Conservation (phyloP, 495 filamentous ascomycete species). For the Umbilicaria muhlenbergii region DNA sequence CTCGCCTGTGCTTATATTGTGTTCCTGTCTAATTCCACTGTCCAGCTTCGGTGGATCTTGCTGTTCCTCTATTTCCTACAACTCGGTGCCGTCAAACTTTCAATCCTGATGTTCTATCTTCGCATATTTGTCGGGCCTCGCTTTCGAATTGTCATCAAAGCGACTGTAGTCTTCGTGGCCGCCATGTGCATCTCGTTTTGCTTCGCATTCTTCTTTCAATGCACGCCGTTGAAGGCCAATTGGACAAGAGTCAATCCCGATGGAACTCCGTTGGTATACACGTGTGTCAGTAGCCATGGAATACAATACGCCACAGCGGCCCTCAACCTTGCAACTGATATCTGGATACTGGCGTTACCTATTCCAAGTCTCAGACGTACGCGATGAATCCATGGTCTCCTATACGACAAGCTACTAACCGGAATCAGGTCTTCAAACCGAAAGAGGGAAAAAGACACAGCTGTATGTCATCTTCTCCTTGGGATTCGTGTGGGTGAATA, state of each 20-base stretch:
- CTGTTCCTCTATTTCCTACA: slow-evolving; percentile 14
- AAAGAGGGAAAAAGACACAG: too few relatives aligned
- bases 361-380: slow-evolving; percentile 9
- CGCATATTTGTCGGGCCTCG: slow-evolving; percentile 14
- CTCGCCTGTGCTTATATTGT: too few relatives aligned
- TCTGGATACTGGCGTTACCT: slow-evolving; percentile 25
- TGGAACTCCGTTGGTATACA: too few relatives aligned
- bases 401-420: too few relatives aligned
- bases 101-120: slow-evolving; percentile 19
- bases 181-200: slow-evolving; percentile 9
- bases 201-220: slow-evolving; percentile 2
- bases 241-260: too few relatives aligned
- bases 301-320: slow-evolving; percentile 20
- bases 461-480: too few relatives aligned
- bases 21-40: too few relatives aligned
- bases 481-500: too few relatives aligned
- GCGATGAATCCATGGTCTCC: too few relatives aligned
- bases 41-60: slow-evolving; percentile 10
- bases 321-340: slow-evolving; percentile 20
- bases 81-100: slow-evolving; percentile 18
- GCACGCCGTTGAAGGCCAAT: background rate
- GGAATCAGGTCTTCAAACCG: too few relatives aligned
- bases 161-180: slow-evolving; percentile 8
- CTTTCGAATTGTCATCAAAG: slow-evolving; percentile 10
- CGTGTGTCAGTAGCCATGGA: too few relatives aligned